Base-by-base conservation (phyloP, 31 red algal genomes). In the Bonnemaisonia californica region DNA sequence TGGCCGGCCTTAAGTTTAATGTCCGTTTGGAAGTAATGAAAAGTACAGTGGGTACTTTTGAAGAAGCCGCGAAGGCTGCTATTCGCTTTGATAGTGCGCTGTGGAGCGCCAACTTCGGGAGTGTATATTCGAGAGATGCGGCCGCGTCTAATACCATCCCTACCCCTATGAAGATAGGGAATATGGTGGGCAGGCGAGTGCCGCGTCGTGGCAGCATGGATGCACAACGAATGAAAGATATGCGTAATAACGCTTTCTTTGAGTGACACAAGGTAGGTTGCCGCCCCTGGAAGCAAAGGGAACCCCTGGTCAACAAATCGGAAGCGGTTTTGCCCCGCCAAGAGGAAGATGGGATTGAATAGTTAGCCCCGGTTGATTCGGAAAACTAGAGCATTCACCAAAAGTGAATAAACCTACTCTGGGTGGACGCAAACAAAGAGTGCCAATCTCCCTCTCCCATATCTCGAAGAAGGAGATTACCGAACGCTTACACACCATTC, bases 1-100 rank as follows among this genome's bases (percentile, higher is more conserved):
- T 7, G 7, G 45, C 45, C 45, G 45, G 45, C 16, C 45, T 51
- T 16, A 51, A 51, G 45, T 51, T 11, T 51, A 16, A 51, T 7
- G 16, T 51, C 45, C 45, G 66, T 5, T 3, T 71, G 12, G 66
- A 71, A 71, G 66, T 71, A 38, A 11, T 71, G 32, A 71, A 71
- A 38, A 4, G 7, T 29, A 33, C 31, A 37, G 66, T 38, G 8
- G 21, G 7, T n/a, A 71, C 66, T 8, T 39, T 71, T 71, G 66
- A 71, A 36, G 66, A 71, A 11, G 66, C 66, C 39, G 66, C 66
- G 21, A 29, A n/a, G 24, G 37, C 39, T 32, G 26, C 16, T 11
- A 11, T 71, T 5, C 30, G 19, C 39, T 18, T 71, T 36, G 24
- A 32, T 36, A 71, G 66, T 39, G 66, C 66, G 4, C 21, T 71